A percentile compares a stretch with the other conserved stretches of the same genome.
These are phyloP conservation scores for Coniochaeta pulveracea DNA, from an alignment of 2,329 filamentous ascomycete genomes.

Conservation along the genomic window DNA sequence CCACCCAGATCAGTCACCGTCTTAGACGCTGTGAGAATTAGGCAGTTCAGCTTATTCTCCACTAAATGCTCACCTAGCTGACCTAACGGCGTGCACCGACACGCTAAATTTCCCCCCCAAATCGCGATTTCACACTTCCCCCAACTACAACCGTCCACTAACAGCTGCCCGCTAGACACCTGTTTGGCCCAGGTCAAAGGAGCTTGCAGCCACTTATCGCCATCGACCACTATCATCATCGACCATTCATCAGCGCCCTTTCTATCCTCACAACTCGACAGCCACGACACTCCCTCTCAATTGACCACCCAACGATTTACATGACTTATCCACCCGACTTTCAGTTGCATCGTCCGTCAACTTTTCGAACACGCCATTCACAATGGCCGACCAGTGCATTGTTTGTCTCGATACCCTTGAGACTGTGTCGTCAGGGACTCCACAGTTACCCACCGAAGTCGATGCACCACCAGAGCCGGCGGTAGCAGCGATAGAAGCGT, in stretches of 20 bases:
- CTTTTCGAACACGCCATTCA: conserved; percentile 22
- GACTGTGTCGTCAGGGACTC: conserved; percentile 13
- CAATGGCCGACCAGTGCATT: conserved; percentile 55
- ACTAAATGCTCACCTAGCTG: background rate
- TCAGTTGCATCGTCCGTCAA: conserved; percentile 20
- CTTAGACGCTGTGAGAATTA: too few relatives aligned
- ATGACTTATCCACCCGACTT: conserved; percentile 35
- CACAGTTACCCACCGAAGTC: conserved; percentile 6
- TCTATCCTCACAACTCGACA: background rate
- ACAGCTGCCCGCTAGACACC: conserved; percentile 1
- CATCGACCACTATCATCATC: conserved; percentile 3
- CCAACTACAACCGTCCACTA: conserved; percentile 1
- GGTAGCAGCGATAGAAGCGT: conserved; percentile 1
- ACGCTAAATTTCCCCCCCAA: background rate
- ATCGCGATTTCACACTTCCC: background rate
- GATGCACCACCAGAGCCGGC: conserved; percentile 5
- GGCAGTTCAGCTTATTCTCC: conserved; percentile 1
- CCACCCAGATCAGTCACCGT: too few relatives aligned
- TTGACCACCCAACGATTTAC: conserved; percentile 20
- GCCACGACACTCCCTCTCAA: background rate
- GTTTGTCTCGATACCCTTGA: conserved; percentile 54
- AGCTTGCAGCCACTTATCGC: conserved; percentile 2
- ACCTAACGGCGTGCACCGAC: background rate
- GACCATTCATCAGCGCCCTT: background rate
- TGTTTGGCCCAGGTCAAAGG: background rate